Evolutionary conservation across 768 basidiomycete genomes (phyloP).

Genomic region (Boletus rubroflammeus): DNA sequence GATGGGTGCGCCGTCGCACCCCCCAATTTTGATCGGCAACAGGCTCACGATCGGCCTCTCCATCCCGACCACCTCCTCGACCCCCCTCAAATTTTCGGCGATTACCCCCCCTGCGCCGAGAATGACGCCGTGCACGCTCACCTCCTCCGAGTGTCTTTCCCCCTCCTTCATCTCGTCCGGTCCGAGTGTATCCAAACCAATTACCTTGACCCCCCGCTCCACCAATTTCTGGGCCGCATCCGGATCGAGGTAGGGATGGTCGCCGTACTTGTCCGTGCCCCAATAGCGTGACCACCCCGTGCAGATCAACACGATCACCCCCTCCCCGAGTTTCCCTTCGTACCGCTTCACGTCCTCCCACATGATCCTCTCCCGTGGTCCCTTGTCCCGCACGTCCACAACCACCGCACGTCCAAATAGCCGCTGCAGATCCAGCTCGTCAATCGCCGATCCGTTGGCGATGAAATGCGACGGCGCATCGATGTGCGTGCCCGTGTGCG

Average conservation of each 20-base stretch:
- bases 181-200: conserved; percentile 61
- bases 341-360: conserved; percentile 49
- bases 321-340: conserved; percentile 36
- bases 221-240: conserved; percentile 50
- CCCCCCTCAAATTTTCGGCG: conserved; percentile 63
- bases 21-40: conserved; percentile 53
- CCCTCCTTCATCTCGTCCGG: conserved; percentile 46
- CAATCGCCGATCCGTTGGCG: conserved; percentile 48
- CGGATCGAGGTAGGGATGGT: conserved; percentile 57
- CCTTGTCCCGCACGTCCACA: conserved; percentile 47
- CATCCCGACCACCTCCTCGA: conserved; percentile 39
- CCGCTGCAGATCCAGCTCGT: conserved; percentile 48
- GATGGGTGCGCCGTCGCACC: conserved; percentile 64
- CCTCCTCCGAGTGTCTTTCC: background rate
- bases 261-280: conserved; percentile 44
- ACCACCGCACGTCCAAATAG: conserved; percentile 53
- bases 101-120: conserved; percentile 61
- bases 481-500: conserved; percentile 75
- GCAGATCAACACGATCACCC: conserved; percentile 48
- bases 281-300: conserved; percentile 65
- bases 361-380: conserved; percentile 44
- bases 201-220: conserved; percentile 47
- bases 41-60: conserved; percentile 46
- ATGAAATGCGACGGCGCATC: conserved; percentile 74
- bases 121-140: conserved; percentile 49